Conservation (phyloP, 371 early-diverging fungal genomes). For the Mortierella sp. region DNA sequence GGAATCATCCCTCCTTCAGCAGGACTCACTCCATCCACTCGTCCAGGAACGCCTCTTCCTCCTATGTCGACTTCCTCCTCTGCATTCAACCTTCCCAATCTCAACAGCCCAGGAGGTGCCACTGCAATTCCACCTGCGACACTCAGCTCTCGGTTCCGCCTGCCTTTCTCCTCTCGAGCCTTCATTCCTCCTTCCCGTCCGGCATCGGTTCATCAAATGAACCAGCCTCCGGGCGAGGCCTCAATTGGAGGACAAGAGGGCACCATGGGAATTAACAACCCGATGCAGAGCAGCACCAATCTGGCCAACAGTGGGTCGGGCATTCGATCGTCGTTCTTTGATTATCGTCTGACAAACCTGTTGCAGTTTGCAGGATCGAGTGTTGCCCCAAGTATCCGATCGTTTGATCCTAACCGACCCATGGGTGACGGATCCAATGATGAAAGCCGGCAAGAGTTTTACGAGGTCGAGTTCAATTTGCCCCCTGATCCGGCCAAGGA, state of each 20-base stretch:
- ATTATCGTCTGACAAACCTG: constrained; percentile 44
- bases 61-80: constrained; percentile 25
- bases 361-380: constrained; percentile 49
- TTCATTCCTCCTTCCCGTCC: constrained; percentile 54
- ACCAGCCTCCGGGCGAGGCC: constrained; percentile 18
- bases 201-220: constrained; percentile 38
- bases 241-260: constrained; percentile 26
- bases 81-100: constrained; percentile 14
- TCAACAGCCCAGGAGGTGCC: constrained; percentile 3
- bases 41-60: constrained; percentile 32
- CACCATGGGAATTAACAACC: constrained; percentile 49
- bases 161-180: constrained; percentile 50
- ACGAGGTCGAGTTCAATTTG: constrained; percentile 56
- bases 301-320: constrained; percentile 34
- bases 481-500: constrained; percentile 32
- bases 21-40: constrained; percentile 31
- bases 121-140: constrained; percentile 31
- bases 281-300: constrained; percentile 39
- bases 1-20: constrained; percentile 44
- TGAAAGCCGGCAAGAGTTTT: constrained; percentile 32
- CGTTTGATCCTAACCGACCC: constrained; percentile 39
- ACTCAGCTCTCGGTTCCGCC: constrained; percentile 43
- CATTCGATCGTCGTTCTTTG: constrained; percentile 51
- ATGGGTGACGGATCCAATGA: constrained; percentile 22
- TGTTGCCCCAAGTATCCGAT: constrained; percentile 48